phyloP scores from a whole-genome alignment of 805 yeast species.

The Torulaspora gathmanii region DNA sequence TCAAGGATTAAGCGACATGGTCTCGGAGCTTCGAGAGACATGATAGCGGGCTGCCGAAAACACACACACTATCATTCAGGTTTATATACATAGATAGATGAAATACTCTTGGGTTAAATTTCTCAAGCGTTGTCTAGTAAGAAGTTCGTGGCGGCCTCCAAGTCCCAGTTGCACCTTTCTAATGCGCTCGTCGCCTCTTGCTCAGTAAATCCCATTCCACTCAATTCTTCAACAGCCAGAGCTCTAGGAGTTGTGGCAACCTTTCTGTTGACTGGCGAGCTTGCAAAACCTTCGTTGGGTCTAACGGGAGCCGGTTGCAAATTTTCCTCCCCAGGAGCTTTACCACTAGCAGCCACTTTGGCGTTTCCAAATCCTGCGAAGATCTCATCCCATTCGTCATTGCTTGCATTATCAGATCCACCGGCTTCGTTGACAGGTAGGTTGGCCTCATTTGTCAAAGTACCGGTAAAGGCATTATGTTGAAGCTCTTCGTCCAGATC shows the following conservation, averaged over 20 bases:
- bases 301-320: slow-evolving; percentile 13
- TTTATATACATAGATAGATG: background rate
- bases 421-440: slow-evolving; percentile 5
- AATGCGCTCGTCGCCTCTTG: slow-evolving; percentile 65
- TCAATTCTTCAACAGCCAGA: slow-evolving; percentile 67
- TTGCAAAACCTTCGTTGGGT: slow-evolving; percentile 6
- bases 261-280: slow-evolving; percentile 25
- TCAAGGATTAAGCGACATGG: slow-evolving; percentile 30
- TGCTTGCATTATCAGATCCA: slow-evolving; percentile 28
- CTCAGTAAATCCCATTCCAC: slow-evolving; percentile 83
- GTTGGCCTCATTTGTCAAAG: slow-evolving; percentile 4
- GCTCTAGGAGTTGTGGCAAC: slow-evolving; percentile 45
- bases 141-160: slow-evolving; percentile 83
- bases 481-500: slow-evolving; percentile 29
- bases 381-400: slow-evolving; percentile 90
- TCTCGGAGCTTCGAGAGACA: slow-evolving; percentile 20
- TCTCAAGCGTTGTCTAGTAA: slow-evolving; percentile 64
- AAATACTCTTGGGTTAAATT: background rate
- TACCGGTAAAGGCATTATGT: slow-evolving; percentile 24
- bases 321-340: slow-evolving; percentile 12
- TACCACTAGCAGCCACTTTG: slow-evolving; percentile 11
- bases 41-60: background rate
- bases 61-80: background rate
- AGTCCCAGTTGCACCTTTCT: slow-evolving; percentile 61
- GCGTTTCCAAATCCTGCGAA: slow-evolving; percentile 80